Evolutionary conservation across 306 rosid species (phyloP).

Genomic region (Acacia confusa): DNA sequence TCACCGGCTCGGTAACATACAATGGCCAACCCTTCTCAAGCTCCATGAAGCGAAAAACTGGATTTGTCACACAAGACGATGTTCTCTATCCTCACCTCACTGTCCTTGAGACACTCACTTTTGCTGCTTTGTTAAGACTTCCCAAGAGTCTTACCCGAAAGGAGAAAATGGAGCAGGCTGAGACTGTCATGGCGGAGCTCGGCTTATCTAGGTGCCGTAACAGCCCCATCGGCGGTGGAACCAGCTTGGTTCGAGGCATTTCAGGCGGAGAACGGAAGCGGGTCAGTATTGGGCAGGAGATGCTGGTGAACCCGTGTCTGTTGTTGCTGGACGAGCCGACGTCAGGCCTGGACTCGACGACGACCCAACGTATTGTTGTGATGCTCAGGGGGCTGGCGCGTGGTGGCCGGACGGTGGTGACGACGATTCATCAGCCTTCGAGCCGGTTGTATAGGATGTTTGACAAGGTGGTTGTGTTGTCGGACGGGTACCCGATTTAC

Average conservation of each 20-base stretch:
- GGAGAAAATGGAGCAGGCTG: conserved; percentile 60
- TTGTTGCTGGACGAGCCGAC: conserved; percentile 72
- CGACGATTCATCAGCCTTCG: conserved; percentile 73
- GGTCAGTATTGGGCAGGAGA: conserved; percentile 77
- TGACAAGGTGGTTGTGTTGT: conserved; percentile 62
- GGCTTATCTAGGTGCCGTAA: conserved; percentile 55
- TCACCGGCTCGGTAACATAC: conserved; percentile 57
- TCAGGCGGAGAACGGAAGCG: conserved; percentile 76
- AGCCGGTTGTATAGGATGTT: conserved; percentile 64
- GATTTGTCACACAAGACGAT: conserved; percentile 74
- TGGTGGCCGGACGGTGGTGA: conserved; percentile 63
- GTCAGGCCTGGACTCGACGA: conserved; percentile 69
- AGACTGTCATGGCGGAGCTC: conserved; percentile 46
- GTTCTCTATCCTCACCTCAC: conserved; percentile 68
- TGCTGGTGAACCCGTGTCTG: conserved; percentile 64
- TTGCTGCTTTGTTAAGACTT: conserved; percentile 58
- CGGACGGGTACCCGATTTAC: conserved; percentile 60
- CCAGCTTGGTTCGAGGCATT: conserved; percentile 46
- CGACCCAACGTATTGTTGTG: conserved; percentile 55
- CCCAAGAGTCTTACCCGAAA: conserved; percentile 47
- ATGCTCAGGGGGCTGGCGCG: conserved; percentile 37
- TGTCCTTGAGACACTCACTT: conserved; percentile 58
- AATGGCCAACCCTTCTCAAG: conserved; percentile 54
- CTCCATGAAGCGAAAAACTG: conserved; percentile 53
- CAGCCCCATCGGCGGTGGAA: conserved; percentile 48